Base-by-base conservation (phyloP, 306 rosid genomes). In the Neltuma alba region DNA sequence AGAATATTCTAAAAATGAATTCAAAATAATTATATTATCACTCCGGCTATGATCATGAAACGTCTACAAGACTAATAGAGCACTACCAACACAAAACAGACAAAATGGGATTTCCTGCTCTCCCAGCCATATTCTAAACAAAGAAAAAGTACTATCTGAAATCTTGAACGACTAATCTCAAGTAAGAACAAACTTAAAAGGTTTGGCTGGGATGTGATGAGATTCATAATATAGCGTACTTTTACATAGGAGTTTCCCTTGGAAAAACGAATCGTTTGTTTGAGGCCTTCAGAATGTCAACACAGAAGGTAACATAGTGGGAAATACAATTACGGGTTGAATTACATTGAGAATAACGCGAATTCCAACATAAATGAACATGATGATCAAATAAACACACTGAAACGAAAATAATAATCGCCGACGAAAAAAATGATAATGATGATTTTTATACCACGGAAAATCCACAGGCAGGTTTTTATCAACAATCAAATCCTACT, bases 311-410 rank as follows among this genome's bases (percentile, higher is more conserved):
- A 27, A 45, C 61, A 7, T 18, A 41, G 14, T 42, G 75, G 36
- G 60, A 79, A 62, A 45, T 30, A 79, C 21, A 65, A 71, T 9
- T 21, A 45, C n/a, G 10, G 25, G 13, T 27, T 50, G 71, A 55
- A 57, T 41, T 38, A 50, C 67, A 23, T 6, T 20, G 14, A 28
- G 37, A 36, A 9, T 16, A 67, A 70, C 45, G 34, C 14, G 36
- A 11, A 78, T 27, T 21, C 47, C 10, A 73, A 79, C 14, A 74
- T 27, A 75, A 69, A 79, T 23, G n/a, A 68, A 69, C 7, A 45
- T 69, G 75, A 23, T 48, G 20, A 79, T 61, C 63, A 48, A 18
- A 74, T 23, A 75, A 15, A 44, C 9, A 36, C 10, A 81, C 3
- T 37, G n/a, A 5, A 62, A 3, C 18, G 27, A 21, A 37, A 62